Conservation (phyloP, 331 rosid species). For the Cydonia oblonga region DNA sequence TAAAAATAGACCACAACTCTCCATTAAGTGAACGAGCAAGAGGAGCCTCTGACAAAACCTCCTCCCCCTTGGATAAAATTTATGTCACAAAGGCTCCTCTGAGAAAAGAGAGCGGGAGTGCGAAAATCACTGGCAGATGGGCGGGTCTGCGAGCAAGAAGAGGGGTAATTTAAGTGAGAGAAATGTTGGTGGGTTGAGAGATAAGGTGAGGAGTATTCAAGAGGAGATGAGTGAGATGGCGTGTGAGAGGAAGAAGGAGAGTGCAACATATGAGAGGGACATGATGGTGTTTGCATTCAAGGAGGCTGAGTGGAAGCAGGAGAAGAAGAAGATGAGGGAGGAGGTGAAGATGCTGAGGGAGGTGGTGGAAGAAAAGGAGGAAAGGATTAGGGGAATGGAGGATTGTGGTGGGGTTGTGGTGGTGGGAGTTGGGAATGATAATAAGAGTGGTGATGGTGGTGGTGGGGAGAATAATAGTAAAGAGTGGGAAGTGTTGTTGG, state of each 20-base stretch:
- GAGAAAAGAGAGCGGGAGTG: background rate
- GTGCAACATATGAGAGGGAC: constrained; percentile 41
- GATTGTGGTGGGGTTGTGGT: constrained; percentile 5
- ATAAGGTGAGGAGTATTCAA: constrained; percentile 38
- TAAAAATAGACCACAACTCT: background rate
- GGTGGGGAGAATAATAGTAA: constrained; percentile 10
- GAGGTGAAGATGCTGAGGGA: constrained; percentile 52
- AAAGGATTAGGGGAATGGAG: constrained; percentile 34
- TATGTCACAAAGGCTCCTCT: background rate
- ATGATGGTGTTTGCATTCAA: constrained; percentile 60
- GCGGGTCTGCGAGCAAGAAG: constrained; percentile 45
- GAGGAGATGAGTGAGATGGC: constrained; percentile 45
- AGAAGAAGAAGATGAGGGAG: constrained; percentile 50
- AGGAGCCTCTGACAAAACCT: constrained; percentile 4
- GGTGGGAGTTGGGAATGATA: background rate
- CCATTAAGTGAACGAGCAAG: background rate
- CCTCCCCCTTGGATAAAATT: background rate
- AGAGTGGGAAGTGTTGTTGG: constrained; percentile 47
- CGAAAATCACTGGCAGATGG: constrained; percentile 31
- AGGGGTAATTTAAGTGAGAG: constrained; percentile 18
- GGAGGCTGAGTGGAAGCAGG: constrained; percentile 82
- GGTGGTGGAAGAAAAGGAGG: constrained; percentile 55
- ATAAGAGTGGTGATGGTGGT: background rate
- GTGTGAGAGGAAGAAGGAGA: constrained; percentile 51
- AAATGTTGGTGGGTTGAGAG: constrained; percentile 28